Conservation (phyloP, 495 filamentous ascomycete genomes). For the Aspergillus taichungensis region DNA sequence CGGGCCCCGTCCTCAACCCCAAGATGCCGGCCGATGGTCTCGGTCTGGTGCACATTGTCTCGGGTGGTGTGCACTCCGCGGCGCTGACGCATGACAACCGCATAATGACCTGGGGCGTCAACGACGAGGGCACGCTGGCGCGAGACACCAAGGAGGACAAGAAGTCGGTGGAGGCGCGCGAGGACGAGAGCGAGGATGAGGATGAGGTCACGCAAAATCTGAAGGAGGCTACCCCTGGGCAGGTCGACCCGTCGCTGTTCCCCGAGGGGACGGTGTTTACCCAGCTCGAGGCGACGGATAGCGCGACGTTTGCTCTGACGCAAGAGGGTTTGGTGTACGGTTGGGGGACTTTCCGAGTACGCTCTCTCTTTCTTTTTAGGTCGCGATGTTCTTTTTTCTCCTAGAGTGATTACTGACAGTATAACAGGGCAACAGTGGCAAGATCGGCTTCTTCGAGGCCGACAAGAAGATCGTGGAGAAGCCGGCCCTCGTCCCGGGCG, state of each 20-base stretch:
- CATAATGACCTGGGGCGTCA: slow-evolving; percentile 66
- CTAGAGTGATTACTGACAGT: neutral
- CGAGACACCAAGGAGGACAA: slow-evolving; percentile 48
- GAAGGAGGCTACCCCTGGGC: slow-evolving; percentile 47
- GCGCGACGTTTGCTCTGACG: slow-evolving; percentile 54
- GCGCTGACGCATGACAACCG: slow-evolving; percentile 57
- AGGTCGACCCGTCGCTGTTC: slow-evolving; percentile 36
- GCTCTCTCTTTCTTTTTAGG: slow-evolving; percentile 8
- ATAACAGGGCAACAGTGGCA: slow-evolving; percentile 54
- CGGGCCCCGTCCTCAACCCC: slow-evolving; percentile 43
- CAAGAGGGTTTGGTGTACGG: slow-evolving; percentile 57
- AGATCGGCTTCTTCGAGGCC: slow-evolving; percentile 53
- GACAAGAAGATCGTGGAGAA: slow-evolving; percentile 25
- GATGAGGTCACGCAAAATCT: slow-evolving; percentile 50
- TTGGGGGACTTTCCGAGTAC: slow-evolving; percentile 63
- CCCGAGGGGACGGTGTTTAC: slow-evolving; percentile 46
- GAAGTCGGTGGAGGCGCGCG: slow-evolving; percentile 41
- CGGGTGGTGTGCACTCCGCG: slow-evolving; percentile 59
- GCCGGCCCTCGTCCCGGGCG: slow-evolving; percentile 39
- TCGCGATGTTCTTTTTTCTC: too few species aligned
- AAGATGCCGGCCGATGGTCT: slow-evolving; percentile 34
- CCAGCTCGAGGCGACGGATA: slow-evolving; percentile 54
- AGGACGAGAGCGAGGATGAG: slow-evolving; percentile 31
- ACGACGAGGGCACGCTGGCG: slow-evolving; percentile 59
- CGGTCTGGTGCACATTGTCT: slow-evolving; percentile 51